Conservation (phyloP, 1,139 yeast species). For the Nematodospora anomalae region DNA sequence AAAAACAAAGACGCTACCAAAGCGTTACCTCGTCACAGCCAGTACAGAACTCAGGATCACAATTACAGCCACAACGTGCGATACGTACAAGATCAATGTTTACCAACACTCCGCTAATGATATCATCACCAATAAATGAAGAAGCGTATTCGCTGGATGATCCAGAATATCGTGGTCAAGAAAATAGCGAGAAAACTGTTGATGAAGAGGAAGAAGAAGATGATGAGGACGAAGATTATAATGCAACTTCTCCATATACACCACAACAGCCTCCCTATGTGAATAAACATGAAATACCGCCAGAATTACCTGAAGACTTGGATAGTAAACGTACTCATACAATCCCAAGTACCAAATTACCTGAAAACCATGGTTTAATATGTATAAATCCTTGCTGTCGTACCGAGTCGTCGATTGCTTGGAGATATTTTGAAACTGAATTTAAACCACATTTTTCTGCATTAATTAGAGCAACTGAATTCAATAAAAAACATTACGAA, state of each 20-base stretch:
- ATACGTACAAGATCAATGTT: constrained; percentile 47
- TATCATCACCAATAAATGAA: constrained; percentile 45
- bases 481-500: constrained; percentile 43
- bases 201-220: constrained; percentile 20
- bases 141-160: constrained; percentile 27
- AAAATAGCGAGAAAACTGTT: constrained; percentile 11
- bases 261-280: constrained; percentile 42
- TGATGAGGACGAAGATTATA: constrained; percentile 18
- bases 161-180: constrained; percentile 20
- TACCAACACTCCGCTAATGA: constrained; percentile 29
- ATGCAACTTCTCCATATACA: constrained; percentile 39
- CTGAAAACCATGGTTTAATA: constrained; percentile 40
- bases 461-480: constrained; percentile 39
- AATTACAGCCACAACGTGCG: constrained; percentile 40
- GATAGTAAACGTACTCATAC: constrained; percentile 48
- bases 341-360: constrained; percentile 39
- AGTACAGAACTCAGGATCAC: constrained; percentile 9
- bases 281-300: constrained; percentile 5
- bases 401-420: constrained; percentile 41
- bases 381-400: constrained; percentile 49
- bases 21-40: background rate
- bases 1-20: constrained; percentile 16
- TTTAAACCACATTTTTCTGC: constrained; percentile 41
- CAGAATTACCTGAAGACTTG: constrained; percentile 33
- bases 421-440: constrained; percentile 50